These are phyloP conservation scores for Aspergillus pseudoviridinutans DNA, from an alignment of 2,329 filamentous ascomycete genomes.

Conservation along the genomic window DNA sequence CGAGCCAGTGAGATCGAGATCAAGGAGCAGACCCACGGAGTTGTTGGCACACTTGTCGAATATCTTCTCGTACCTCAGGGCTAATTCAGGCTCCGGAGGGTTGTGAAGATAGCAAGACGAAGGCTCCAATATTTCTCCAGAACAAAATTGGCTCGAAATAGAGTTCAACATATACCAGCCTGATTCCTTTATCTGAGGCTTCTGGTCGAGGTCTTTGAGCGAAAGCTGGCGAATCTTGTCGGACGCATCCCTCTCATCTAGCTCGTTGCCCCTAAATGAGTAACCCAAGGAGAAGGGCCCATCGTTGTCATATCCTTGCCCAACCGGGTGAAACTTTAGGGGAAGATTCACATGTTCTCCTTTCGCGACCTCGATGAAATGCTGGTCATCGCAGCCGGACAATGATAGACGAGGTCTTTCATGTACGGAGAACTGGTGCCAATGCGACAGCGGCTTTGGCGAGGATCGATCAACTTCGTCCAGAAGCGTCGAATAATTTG, in stretches of 20 bases:
- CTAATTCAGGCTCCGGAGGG: constrained; percentile 77
- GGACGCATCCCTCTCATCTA: constrained; percentile 59
- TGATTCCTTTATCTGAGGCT: constrained; percentile 66
- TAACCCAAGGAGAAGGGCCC: constrained; percentile 72
- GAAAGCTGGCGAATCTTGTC: constrained; percentile 57
- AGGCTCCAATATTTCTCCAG: constrained; percentile 86
- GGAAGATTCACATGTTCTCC: constrained; percentile 67
- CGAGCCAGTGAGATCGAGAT: constrained; percentile 84
- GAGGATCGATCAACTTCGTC: constrained; percentile 65
- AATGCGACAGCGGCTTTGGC: constrained; percentile 58
- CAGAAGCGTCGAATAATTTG: constrained; percentile 61
- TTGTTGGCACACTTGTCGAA: constrained; percentile 94
- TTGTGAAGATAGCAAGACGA: constrained; percentile 91
- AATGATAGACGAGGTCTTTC: constrained; percentile 75
- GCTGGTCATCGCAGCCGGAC: constrained; percentile 70
- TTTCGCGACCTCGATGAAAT: constrained; percentile 77
- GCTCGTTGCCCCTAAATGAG: constrained; percentile 73
- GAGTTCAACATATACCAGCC: constrained; percentile 84
- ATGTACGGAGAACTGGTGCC: constrained; percentile 78
- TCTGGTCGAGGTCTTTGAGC: constrained; percentile 54
- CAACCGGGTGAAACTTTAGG: constrained; percentile 63
- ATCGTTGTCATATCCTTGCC: constrained; percentile 53
- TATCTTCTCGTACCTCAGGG: constrained; percentile 72
- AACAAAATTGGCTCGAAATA: constrained; percentile 74
- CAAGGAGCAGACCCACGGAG: constrained; percentile 82